These are phyloP conservation scores for Nymphaea thermarum DNA, from an alignment of 164 flowering plant genomes.

Conservation along the genomic window DNA sequence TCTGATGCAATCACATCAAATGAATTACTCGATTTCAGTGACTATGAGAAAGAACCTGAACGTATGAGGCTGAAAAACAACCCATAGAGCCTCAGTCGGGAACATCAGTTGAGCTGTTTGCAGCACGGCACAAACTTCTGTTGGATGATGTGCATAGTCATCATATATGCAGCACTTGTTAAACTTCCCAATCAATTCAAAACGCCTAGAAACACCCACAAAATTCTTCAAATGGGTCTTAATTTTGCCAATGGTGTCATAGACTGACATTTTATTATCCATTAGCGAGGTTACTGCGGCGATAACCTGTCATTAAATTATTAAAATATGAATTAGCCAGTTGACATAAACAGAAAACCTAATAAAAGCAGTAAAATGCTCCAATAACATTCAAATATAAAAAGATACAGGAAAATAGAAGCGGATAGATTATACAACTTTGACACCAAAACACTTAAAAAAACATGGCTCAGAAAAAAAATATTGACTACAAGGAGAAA, in stretches of 20 bases:
- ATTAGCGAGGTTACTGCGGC: conserved; percentile 18
- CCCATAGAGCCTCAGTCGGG: conserved; percentile 18
- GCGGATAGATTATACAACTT: too few relatives aligned
- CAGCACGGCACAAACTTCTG: conserved; percentile 30
- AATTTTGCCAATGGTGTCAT: conserved; percentile 12
- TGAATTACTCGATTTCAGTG: neutral
- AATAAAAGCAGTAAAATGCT: too few relatives aligned
- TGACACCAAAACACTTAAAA: too few relatives aligned
- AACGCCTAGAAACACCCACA: conserved; percentile 32
- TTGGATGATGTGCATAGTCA: conserved; percentile 51
- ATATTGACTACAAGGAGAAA: too few relatives aligned
- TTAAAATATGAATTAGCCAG: too few relatives aligned
- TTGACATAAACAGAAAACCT: too few relatives aligned
- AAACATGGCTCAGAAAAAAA: too few relatives aligned
- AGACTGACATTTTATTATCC: conserved; percentile 7
- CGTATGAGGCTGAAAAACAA: conserved; percentile 41
- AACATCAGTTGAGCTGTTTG: conserved; percentile 35
- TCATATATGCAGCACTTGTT: conserved; percentile 27
- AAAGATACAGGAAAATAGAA: too few relatives aligned
- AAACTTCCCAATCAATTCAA: conserved; percentile 27
- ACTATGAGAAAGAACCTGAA: conserved; percentile 21
- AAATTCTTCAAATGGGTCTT: conserved; percentile 21
- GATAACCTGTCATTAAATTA: conserved; percentile 18
- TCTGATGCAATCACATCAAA: conserved; percentile 3
- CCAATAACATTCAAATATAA: too few relatives aligned